Evolutionary conservation across 352 stramenopile species (phyloP).

Genomic region (Sclerospora graminicola): DNA sequence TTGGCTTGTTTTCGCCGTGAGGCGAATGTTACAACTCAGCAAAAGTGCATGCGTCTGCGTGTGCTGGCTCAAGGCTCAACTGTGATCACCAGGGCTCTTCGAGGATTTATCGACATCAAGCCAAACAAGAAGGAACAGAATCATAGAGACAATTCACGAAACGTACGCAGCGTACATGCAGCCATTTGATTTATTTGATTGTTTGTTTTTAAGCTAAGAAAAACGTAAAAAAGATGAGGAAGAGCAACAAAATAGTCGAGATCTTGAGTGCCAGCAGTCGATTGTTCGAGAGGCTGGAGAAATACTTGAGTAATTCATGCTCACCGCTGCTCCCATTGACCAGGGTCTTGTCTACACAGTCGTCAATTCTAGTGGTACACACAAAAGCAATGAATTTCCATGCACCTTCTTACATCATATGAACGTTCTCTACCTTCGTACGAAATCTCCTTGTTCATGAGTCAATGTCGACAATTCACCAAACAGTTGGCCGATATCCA

Average conservation of each 20-base stretch:
- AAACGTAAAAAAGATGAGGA: slow-evolving; percentile 86
- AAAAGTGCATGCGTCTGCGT: slow-evolving; percentile 72
- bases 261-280: slow-evolving; percentile 79
- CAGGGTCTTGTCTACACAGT: slow-evolving; percentile 75
- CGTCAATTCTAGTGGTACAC: slow-evolving; percentile 52
- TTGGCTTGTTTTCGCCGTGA: slow-evolving; percentile 56
- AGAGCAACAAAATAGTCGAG: slow-evolving; percentile 80
- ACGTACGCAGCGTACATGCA: neutral
- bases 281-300: slow-evolving; percentile 80
- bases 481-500: slow-evolving; percentile 80
- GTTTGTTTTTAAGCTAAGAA: slow-evolving; percentile 57
- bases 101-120: slow-evolving; percentile 59
- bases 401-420: too few relatives aligned
- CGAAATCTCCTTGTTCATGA: slow-evolving; percentile 72
- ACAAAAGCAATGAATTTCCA: slow-evolving; percentile 6
- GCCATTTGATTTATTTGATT: slow-evolving; percentile 13
- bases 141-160: slow-evolving; percentile 1
- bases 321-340: slow-evolving; percentile 65
- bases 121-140: slow-evolving; percentile 23
- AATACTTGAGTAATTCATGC: slow-evolving; percentile 81
- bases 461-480: slow-evolving; percentile 70
- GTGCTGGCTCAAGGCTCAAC: slow-evolving; percentile 65
- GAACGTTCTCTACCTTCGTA: slow-evolving; percentile 75
- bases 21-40: slow-evolving; percentile 59
- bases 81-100: slow-evolving; percentile 50